Evolutionary conservation across 1,139 yeast species (phyloP).

Genomic region (Kodamaea plutei): DNA sequence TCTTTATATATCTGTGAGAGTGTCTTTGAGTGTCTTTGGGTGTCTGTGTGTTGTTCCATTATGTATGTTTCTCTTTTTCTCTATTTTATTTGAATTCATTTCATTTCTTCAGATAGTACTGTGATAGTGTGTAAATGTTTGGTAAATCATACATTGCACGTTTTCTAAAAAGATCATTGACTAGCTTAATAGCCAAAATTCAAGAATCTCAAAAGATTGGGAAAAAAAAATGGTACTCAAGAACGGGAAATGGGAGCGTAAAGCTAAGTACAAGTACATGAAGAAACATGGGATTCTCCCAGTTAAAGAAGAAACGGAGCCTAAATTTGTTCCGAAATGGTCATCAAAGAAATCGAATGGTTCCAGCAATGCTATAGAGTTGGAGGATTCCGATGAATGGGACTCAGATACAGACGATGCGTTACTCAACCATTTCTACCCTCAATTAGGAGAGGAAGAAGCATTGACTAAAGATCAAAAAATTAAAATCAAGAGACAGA

Average conservation of each 20-base stretch:
- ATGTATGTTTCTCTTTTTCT: no score
- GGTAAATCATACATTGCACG: no score
- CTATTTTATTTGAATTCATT: no score
- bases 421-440: conserved; percentile 39
- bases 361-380: conserved; percentile 13
- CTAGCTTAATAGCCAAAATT: no score
- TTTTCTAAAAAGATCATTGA: no score
- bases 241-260: conserved; percentile 44
- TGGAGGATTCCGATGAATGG: conserved; percentile 36
- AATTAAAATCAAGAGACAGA: conserved; percentile 33
- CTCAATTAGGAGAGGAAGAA: conserved; percentile 32
- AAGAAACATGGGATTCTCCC: conserved; percentile 35
- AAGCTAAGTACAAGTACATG: conserved; percentile 38
- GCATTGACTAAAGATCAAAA: conserved; percentile 35
- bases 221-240: conserved; percentile 43
- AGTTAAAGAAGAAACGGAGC: conserved; percentile 8
- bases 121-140: no score
- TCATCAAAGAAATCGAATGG: conserved; percentile 23
- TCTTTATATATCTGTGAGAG: no score
- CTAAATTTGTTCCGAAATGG: conserved; percentile 34
- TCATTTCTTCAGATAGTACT: no score
- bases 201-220: no score
- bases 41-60: no score
- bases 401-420: conserved; percentile 44
- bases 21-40: no score